These are phyloP conservation scores for Chaetoceros muelleri DNA, from an alignment of 108 stramenopile genomes.

Conservation along the genomic window DNA sequence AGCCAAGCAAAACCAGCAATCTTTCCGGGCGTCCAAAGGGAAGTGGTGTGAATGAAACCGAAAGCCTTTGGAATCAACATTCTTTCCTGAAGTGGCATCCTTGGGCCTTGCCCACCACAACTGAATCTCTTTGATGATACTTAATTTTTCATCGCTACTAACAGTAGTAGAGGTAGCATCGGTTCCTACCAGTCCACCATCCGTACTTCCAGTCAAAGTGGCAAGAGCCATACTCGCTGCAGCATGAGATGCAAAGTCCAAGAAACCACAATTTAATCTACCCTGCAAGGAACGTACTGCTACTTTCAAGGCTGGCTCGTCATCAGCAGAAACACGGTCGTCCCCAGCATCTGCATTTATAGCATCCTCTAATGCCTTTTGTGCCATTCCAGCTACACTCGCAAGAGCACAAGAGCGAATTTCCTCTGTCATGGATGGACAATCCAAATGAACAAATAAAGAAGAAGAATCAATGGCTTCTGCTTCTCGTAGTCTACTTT, in stretches of 20 bases:
- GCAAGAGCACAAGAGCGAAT: background rate
- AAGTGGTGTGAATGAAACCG: conserved; percentile 53
- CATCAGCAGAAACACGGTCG: conserved; percentile 56
- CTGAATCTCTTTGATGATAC: background rate
- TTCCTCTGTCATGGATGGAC: conserved; percentile 17
- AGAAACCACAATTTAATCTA: conserved; percentile 56
- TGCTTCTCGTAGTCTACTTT: conserved; percentile 45
- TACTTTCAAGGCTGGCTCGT: conserved; percentile 75
- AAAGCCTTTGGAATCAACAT: conserved; percentile 23
- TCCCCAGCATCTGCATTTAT: conserved; percentile 42
- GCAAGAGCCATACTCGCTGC: conserved; percentile 77
- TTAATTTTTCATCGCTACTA: background rate
- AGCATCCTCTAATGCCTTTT: conserved; percentile 58
- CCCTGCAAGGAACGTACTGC: conserved; percentile 24
- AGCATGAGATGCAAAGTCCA: conserved; percentile 81
- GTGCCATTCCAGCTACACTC: background rate
- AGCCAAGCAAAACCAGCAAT: conserved; percentile 90
- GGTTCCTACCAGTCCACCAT: conserved; percentile 46
- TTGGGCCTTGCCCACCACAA: conserved; percentile 41
- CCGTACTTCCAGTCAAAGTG: conserved; percentile 67
- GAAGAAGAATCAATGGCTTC: conserved; percentile 68
- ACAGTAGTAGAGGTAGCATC: conserved; percentile 11
- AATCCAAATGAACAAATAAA: conserved; percentile 58
- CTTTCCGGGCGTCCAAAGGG: conserved; percentile 58
- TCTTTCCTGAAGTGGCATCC: conserved; percentile 20